Conservation (phyloP, 441 rosid genomes). For the Pelargonium citronellum region DNA sequence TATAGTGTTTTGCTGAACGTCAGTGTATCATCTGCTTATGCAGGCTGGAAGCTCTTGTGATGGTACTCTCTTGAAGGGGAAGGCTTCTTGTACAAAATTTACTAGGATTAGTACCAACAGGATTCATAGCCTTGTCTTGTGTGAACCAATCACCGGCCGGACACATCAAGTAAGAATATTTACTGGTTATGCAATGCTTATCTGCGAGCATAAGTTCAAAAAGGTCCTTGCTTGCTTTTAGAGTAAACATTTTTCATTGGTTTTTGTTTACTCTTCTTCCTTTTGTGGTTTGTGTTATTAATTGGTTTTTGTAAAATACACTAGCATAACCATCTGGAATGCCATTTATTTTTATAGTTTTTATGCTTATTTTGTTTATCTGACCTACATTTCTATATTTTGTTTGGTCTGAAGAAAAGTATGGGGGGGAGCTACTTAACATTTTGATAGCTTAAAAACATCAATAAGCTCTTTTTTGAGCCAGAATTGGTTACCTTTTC, state of each 20-base stretch:
- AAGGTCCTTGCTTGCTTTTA: too few species aligned
- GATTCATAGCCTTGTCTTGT: slow-evolving; percentile 69
- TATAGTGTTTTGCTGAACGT: slow-evolving; percentile 15
- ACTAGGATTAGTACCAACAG: slow-evolving; percentile 69
- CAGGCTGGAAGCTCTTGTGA: slow-evolving; percentile 45
- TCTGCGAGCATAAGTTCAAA: neutral
- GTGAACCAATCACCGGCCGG: slow-evolving; percentile 84
- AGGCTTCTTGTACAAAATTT: slow-evolving; percentile 79
- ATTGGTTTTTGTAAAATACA: neutral
- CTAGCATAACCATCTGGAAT: neutral
- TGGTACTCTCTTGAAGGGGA: slow-evolving; percentile 47
- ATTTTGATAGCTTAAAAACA: neutral
- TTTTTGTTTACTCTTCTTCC: neutral
- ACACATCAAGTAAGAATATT: slow-evolving; percentile 78
- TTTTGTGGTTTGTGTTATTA: neutral
- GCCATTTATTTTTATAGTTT: neutral
- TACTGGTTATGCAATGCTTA: slow-evolving; percentile 1
- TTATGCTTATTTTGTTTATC: neutral
- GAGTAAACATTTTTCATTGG: neutral
- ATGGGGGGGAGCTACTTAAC: neutral
- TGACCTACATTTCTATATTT: neutral
- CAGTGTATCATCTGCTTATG: slow-evolving; percentile 14
- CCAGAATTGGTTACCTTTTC: neutral
- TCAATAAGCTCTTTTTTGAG: neutral
- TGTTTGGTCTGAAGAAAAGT: slow-evolving; percentile 2